These are phyloP conservation scores for Pichia thaimueangensis DNA, from an alignment of 805 yeast genomes.

Conservation along the genomic window DNA sequence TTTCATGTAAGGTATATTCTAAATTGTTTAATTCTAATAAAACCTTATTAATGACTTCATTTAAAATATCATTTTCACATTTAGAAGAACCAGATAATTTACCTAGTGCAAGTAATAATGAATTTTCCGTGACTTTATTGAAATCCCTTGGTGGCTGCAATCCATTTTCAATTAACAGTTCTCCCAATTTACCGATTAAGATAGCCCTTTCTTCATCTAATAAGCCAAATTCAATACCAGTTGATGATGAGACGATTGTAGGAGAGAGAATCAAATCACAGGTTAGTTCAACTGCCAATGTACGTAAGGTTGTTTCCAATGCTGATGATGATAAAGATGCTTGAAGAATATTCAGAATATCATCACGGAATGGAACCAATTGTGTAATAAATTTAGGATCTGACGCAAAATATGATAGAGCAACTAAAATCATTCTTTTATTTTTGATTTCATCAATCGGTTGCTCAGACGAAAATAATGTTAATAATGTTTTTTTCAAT, in stretches of 20 bases:
- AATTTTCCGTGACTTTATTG: constrained; percentile 7
- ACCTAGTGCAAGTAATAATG: constrained; percentile 9
- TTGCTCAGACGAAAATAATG: constrained; percentile 27
- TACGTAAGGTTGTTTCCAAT: constrained; percentile 62
- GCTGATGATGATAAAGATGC: constrained; percentile 62
- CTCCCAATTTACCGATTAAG: constrained; percentile 31
- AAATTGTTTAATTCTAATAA: not conserved
- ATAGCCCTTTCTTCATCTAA: constrained; percentile 25
- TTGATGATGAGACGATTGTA: not conserved
- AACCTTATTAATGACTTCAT: constrained; percentile 6
- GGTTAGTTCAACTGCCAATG: constrained; percentile 60
- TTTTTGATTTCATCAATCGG: constrained; percentile 12
- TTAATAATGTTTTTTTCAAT: constrained; percentile 40
- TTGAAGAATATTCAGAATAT: constrained; percentile 60
- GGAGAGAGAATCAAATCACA: constrained; percentile 47
- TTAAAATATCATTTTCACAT: constrained; percentile 7
- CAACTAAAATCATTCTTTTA: constrained; percentile 10
- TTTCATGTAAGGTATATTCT: not conserved
- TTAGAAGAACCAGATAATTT: constrained; percentile 6
- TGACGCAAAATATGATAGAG: constrained; percentile 13
- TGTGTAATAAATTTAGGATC: constrained; percentile 8
- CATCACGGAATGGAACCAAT: constrained; percentile 51
- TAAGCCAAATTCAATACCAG: constrained; percentile 27
- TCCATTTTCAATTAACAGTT: constrained; percentile 7
- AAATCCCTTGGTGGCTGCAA: constrained; percentile 3